Base-by-base conservation (phyloP, 2,329 filamentous ascomycete species). In the Trichoderma polysporum region DNA sequence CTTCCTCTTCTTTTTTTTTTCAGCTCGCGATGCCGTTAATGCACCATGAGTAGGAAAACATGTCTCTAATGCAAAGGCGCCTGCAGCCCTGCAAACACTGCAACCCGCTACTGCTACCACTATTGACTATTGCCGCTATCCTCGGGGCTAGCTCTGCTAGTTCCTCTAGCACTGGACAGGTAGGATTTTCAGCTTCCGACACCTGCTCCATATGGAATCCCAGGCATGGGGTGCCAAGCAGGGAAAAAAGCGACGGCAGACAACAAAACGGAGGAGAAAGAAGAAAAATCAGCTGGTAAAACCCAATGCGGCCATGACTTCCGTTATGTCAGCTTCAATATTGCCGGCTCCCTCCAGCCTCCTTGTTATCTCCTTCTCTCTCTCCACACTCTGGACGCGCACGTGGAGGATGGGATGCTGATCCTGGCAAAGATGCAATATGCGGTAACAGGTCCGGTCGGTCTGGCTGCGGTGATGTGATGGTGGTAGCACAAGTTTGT, bases 161-260 rank as follows among this genome's bases (percentile, higher is more conserved):
- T n/a, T 52, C 27, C 29, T 10, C 47, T 52, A 52, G 27, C 49
- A 52, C 15, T 17, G 15, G 41, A 29, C 49, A 52, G 49, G 49
- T 17, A 52, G 49, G 49, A 29, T 52, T 52, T 29, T 27, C 49
- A 52, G 25, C 49, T 29, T 50, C 31, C 57, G 15, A 29, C 57
- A 49, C 57, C 57, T 49, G 41, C 57, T 60, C 58, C n/a, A 61
- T 61, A n/a, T 31, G 58, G 58, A 31, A 60, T 37, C 57, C 45
- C 39, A 12, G 53, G 31, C 53, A 39, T 27, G 53, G 33, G 27
- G n/a, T n/a, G n/a, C 54, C 54, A 57, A 57, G 54, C 27, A 35
- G 4, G 9, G n/a, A n/a, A n/a, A n/a, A 29, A 45, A 49, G 27
- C 39, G 57, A 59, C 57, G 27, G 56, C 17, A 57, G 27, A 45